phyloP scores from a whole-genome alignment of 768 basidiomycete species.

The Tulasnella calospora region DNA sequence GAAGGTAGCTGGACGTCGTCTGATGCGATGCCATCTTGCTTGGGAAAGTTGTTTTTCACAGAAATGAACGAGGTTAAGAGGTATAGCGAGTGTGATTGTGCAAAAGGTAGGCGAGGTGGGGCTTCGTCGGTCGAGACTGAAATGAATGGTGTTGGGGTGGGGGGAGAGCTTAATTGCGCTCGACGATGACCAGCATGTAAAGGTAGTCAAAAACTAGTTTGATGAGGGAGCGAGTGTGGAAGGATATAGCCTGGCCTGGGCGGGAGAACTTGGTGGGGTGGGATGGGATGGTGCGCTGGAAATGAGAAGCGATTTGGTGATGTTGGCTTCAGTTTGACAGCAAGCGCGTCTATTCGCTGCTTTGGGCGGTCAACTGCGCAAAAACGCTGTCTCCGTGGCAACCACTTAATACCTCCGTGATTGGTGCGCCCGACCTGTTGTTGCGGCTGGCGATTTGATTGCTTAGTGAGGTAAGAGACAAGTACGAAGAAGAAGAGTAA shows the following conservation, averaged over 20 bases:
- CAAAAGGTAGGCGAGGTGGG: background rate
- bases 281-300: background rate
- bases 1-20: slow-evolving; percentile 11
- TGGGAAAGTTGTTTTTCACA: no score
- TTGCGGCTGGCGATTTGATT: no score
- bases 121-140: background rate
- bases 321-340: background rate
- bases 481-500: background rate
- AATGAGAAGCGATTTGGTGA: background rate
- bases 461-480: no score
- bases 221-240: background rate
- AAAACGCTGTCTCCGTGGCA: slow-evolving; percentile 5
- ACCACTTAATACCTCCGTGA: background rate
- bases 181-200: slow-evolving; percentile 1
- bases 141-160: background rate
- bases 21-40: slow-evolving; percentile 10
- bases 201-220: background rate
- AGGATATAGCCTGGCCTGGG: background rate
- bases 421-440: background rate
- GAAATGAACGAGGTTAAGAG: background rate
- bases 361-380: background rate
- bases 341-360: background rate
- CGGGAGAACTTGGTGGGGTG: background rate
- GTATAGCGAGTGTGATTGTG: background rate
- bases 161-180: background rate